Evolutionary conservation across 257 asterid species (phyloP).

Genomic region (Sherardia arvensis): DNA sequence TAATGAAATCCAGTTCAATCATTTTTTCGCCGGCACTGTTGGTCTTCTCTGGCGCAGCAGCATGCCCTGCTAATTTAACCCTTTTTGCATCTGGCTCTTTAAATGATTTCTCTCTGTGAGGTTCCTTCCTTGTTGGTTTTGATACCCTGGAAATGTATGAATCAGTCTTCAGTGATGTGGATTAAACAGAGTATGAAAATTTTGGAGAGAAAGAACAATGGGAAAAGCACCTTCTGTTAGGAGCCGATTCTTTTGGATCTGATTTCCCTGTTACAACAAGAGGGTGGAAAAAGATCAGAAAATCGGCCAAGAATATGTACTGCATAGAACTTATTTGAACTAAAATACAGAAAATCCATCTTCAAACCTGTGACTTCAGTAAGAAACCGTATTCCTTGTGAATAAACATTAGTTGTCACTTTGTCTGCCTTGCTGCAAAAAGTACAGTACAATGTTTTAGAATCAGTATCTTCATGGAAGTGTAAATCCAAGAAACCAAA

Average conservation of each 20-base stretch:
- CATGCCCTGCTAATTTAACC: constrained; percentile 33
- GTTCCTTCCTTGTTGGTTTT: constrained; percentile 16
- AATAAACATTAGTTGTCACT: constrained; percentile 69
- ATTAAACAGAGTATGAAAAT: neutral
- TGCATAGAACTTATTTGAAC: neutral
- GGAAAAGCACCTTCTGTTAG: constrained; percentile 39
- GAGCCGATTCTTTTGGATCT: constrained; percentile 25
- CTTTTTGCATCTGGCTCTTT: constrained; percentile 46
- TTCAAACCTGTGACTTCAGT: constrained; percentile 60
- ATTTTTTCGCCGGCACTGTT: constrained; percentile 44
- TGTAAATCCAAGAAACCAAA: neutral
- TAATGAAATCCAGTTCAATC: constrained; percentile 70
- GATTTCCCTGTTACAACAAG: constrained; percentile 27
- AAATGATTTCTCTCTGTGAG: constrained; percentile 25
- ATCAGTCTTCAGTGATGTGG: constrained; percentile 16
- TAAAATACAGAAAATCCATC: neutral
- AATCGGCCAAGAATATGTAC: constrained; percentile 3
- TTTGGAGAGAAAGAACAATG: neutral
- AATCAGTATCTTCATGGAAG: neutral
- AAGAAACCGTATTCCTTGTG: constrained; percentile 87
- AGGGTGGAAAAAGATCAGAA: neutral
- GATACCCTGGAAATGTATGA: constrained; percentile 15
- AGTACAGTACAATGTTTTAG: neutral
- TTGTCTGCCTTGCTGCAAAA: constrained; percentile 62
- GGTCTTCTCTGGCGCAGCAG: constrained; percentile 20